phyloP scores from a whole-genome alignment of 2,329 filamentous ascomycete genomes.

The Paramyrothecium sp. region DNA sequence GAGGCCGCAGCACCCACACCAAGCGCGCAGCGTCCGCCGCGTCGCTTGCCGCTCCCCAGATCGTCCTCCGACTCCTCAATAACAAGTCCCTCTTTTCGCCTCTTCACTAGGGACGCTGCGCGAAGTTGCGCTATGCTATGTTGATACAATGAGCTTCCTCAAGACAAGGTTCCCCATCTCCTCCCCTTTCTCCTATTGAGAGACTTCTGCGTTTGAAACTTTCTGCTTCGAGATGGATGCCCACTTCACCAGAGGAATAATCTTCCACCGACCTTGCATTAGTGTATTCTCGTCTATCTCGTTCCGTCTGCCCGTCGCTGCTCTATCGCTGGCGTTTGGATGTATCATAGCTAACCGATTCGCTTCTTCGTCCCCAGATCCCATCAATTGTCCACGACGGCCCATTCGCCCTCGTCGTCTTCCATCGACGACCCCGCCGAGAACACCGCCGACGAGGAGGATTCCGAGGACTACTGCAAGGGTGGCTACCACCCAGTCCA shows the following conservation, averaged over 20 bases:
- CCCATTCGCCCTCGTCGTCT: conserved; percentile 75
- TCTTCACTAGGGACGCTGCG: conserved; percentile 13
- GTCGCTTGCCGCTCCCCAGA: background rate
- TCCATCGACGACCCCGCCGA: conserved; percentile 82
- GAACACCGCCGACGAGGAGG: conserved; percentile 95
- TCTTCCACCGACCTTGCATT: no score
- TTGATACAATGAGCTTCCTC: conserved; percentile 41
- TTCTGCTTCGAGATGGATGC: background rate
- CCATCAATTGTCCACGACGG: conserved; percentile 57
- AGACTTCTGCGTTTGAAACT: background rate
- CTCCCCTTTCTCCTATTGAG: conserved; percentile 5
- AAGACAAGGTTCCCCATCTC: conserved; percentile 37
- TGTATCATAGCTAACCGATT: conserved; percentile 8
- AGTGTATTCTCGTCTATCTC: no score
- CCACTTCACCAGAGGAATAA: no score
- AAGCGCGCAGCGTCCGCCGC: background rate
- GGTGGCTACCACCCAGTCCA: conserved; percentile 95
- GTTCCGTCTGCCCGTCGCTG: no score
- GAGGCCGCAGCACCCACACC: background rate
- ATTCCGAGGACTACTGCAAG: conserved; percentile 99
- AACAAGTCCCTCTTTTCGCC: conserved; percentile 3
- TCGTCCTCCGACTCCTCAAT: background rate
- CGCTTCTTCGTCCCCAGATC: conserved; percentile 36
- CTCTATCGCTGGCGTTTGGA: no score
- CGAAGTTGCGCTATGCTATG: conserved; percentile 33